A percentile compares a stretch with the other conserved stretches of the same genome.
These are phyloP conservation scores for Fusarium sp. DNA, from an alignment of 2,329 filamentous ascomycete genomes.

Conservation along the genomic window DNA sequence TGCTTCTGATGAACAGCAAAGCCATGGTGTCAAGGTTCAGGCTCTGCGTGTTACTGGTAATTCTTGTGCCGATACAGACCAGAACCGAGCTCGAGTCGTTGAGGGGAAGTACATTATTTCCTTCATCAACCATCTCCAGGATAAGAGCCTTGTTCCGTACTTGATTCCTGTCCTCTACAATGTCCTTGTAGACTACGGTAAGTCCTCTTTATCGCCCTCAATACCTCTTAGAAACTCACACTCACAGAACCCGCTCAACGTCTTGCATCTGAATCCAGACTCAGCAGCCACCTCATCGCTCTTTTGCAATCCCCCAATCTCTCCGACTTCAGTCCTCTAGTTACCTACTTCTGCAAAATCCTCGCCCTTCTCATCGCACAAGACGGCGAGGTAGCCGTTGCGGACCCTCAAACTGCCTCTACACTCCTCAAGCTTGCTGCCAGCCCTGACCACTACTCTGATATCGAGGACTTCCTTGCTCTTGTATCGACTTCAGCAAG, in stretches of 20 bases:
- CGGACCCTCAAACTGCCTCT: constrained; percentile 61
- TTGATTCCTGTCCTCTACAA: constrained; percentile 73
- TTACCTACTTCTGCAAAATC: constrained; percentile 69
- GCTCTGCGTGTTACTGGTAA: constrained; percentile 71
- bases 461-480: constrained; percentile 67
- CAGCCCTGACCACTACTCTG: constrained; percentile 56
- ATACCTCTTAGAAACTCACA: constrained; percentile 6
- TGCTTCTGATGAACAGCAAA: constrained; percentile 52
- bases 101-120: constrained; percentile 61
- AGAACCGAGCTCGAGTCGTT: constrained; percentile 70
- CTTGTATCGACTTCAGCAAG: constrained; percentile 65
- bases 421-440: constrained; percentile 65
- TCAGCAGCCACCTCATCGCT: constrained; percentile 64
- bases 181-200: constrained; percentile 73
- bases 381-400: constrained; percentile 61
- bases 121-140: constrained; percentile 63
- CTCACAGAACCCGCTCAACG: constrained; percentile 67
- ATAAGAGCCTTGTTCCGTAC: constrained; percentile 64
- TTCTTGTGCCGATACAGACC: constrained; percentile 73
- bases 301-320: constrained; percentile 63
- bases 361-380: constrained; percentile 67
- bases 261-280: constrained; percentile 64
- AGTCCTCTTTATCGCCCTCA: constrained; percentile 1
- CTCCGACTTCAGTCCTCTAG: constrained; percentile 57
- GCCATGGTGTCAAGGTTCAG: constrained; percentile 64